Evolutionary conservation across 108 stramenopile genomes (phyloP).

Genomic region (Cyclotella choctawhatcheeana): DNA sequence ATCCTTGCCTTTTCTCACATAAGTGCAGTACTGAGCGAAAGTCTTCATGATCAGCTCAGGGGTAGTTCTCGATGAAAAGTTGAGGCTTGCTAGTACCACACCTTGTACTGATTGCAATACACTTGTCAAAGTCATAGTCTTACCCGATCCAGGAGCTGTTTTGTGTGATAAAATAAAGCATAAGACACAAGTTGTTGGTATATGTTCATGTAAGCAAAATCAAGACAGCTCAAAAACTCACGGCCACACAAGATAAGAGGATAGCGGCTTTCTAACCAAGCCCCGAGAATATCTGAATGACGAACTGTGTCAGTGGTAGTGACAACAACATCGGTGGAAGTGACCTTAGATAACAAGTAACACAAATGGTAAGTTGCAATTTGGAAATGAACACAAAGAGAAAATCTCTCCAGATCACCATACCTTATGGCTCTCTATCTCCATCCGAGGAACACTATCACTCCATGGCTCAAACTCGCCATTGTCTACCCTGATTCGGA

Average conservation of each 20-base stretch:
- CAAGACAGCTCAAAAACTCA: background rate
- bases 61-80: conserved; percentile 96
- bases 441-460: conserved; percentile 91
- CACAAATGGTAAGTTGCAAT: background rate
- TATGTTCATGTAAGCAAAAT: background rate
- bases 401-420: conserved; percentile 45
- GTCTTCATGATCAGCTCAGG: conserved; percentile 95
- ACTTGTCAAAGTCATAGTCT: conserved; percentile 97
- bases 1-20: conserved; percentile 88
- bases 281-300: conserved; percentile 93
- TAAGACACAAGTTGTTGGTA: background rate
- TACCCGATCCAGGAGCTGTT: conserved; percentile 92
- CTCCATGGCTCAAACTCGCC: conserved; percentile 96
- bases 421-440: conserved; percentile 89
- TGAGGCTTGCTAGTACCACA: conserved; percentile 91
- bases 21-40: conserved; percentile 94
- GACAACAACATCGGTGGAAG: conserved; percentile 90
- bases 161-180: background rate
- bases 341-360: conserved; percentile 53
- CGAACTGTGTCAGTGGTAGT: conserved; percentile 97
- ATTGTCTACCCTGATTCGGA: conserved; percentile 89
- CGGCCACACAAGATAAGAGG: conserved; percentile 97
- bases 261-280: conserved; percentile 90
- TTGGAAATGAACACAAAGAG: background rate
- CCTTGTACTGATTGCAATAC: conserved; percentile 93